Percentiles rank a stretch among this genome's conserved stretches.
Evolutionary conservation across 2,329 filamentous ascomycete species (phyloP).

Genomic region (Grosmannia clavigera): DNA sequence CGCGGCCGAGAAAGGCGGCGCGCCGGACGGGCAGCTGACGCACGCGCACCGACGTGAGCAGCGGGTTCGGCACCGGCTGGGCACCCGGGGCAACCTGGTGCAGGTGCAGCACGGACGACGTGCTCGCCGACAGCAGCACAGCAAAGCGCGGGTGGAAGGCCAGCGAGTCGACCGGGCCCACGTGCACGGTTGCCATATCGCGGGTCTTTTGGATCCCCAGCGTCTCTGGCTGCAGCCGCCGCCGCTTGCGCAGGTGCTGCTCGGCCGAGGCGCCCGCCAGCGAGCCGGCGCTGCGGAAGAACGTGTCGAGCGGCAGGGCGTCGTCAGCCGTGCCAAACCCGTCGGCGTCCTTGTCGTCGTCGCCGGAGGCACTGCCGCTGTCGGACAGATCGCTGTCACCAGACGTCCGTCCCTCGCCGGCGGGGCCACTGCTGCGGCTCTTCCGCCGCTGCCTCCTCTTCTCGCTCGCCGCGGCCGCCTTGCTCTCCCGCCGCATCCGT

Average conservation of each 20-base stretch:
- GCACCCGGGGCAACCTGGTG: constrained; percentile 76
- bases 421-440: constrained; percentile 2
- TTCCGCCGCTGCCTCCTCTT: background rate
- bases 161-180: constrained; percentile 68
- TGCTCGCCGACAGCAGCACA: constrained; percentile 79
- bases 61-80: constrained; percentile 69
- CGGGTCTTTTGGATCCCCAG: constrained; percentile 83
- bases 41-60: constrained; percentile 81
- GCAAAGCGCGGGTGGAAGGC: constrained; percentile 84
- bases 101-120: constrained; percentile 72
- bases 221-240: constrained; percentile 72
- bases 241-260: constrained; percentile 35
- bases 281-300: constrained; percentile 63
- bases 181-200: constrained; percentile 69
- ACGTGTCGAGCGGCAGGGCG: constrained; percentile 60
- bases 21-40: constrained; percentile 72
- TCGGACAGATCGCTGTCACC: background rate
- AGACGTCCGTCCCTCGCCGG: background rate
- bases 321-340: constrained; percentile 41
- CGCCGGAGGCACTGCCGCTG: constrained; percentile 2
- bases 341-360: constrained; percentile 32
- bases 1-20: constrained; percentile 66
- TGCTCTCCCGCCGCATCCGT: constrained; percentile 32
- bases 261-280: constrained; percentile 37
- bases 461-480: constrained; percentile 26